Evolutionary conservation across 2,329 filamentous ascomycete species (phyloP).

Genomic region (Plenodomus tracheiphilus): DNA sequence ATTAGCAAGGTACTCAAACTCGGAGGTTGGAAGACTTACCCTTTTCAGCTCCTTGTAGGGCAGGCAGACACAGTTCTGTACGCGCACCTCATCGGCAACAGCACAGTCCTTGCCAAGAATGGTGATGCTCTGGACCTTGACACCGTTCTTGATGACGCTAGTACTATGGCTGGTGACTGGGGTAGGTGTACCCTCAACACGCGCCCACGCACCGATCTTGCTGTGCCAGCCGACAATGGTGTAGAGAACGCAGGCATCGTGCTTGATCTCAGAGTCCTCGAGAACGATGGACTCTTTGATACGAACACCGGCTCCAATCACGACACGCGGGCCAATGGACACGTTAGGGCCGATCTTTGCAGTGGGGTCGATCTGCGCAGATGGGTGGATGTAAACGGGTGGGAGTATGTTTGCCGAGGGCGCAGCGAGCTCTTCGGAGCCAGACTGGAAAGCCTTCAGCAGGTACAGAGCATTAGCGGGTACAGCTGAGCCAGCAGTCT

Average conservation of each 20-base stretch:
- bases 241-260: slow-evolving; percentile 94
- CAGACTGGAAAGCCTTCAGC: slow-evolving; percentile 85
- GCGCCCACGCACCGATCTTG: slow-evolving; percentile 95
- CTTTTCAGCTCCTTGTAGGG: slow-evolving; percentile 98
- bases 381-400: slow-evolving; percentile 93
- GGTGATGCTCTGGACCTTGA: slow-evolving; percentile 98
- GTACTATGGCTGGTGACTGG: slow-evolving; percentile 86
- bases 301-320: slow-evolving; percentile 82
- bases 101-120: slow-evolving; percentile 95
- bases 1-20: slow-evolving; percentile 6
- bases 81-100: slow-evolving; percentile 90
- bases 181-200: slow-evolving; percentile 92
- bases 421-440: slow-evolving; percentile 77
- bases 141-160: slow-evolving; percentile 93
- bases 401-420: slow-evolving; percentile 86
- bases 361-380: slow-evolving; percentile 85
- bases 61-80: slow-evolving; percentile 97
- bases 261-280: slow-evolving; percentile 93
- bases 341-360: slow-evolving; percentile 98
- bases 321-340: slow-evolving; percentile 86
- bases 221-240: slow-evolving; percentile 97
- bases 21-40: slow-evolving; percentile 58
- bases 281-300: slow-evolving; percentile 96
- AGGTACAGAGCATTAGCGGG: slow-evolving; percentile 96
- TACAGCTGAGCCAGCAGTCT: slow-evolving; percentile 95